These are phyloP conservation scores for Trypanosoma lewisi DNA, from an alignment of 208 protist species.

Conservation along the genomic window DNA sequence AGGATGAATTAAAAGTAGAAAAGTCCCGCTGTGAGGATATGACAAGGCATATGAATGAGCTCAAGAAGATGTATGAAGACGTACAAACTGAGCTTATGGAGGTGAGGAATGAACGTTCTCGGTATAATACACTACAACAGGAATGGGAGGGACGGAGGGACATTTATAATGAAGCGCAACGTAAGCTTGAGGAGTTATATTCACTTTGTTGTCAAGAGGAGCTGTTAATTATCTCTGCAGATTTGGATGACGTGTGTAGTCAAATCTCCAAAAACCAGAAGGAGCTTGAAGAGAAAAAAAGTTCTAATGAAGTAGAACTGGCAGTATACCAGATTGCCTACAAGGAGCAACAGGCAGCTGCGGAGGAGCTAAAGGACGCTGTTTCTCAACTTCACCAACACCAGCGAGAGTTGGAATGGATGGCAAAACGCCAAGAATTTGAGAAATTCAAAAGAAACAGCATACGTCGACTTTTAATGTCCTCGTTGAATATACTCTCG, in stretches of 20 bases:
- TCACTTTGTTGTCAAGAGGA: slow-evolving; percentile 34
- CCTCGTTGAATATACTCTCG: slow-evolving; percentile 20
- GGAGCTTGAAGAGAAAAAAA: slow-evolving; percentile 38
- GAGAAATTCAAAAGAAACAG: slow-evolving; percentile 43
- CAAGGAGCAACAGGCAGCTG: slow-evolving; percentile 68
- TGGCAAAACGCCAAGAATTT: slow-evolving; percentile 55
- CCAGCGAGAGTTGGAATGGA: slow-evolving; percentile 36
- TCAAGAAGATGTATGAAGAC: slow-evolving; percentile 38
- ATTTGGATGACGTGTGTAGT: slow-evolving; percentile 25
- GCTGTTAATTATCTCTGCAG: slow-evolving; percentile 33
- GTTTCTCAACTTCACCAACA: slow-evolving; percentile 26
- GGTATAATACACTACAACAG: slow-evolving; percentile 23
- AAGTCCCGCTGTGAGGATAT: slow-evolving; percentile 34
- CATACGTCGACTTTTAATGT: slow-evolving; percentile 32
- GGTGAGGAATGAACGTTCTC: slow-evolving; percentile 22
- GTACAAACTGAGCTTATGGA: slow-evolving; percentile 18
- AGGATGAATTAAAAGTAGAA: slow-evolving; percentile 24
- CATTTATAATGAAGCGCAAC: slow-evolving; percentile 26
- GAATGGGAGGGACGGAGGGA: slow-evolving; percentile 31
- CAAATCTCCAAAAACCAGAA: slow-evolving; percentile 18
- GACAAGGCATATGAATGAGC: slow-evolving; percentile 40
- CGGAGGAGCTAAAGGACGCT: slow-evolving; percentile 40
- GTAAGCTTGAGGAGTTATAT: slow-evolving; percentile 4
- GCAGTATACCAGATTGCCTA: slow-evolving; percentile 71
- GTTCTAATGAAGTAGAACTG: slow-evolving; percentile 58